Evolutionary conservation across 1,139 yeast genomes (phyloP), one percentile per base, ranked within the genome.

Genomic region (Blastobotrys aristatus): DNA sequence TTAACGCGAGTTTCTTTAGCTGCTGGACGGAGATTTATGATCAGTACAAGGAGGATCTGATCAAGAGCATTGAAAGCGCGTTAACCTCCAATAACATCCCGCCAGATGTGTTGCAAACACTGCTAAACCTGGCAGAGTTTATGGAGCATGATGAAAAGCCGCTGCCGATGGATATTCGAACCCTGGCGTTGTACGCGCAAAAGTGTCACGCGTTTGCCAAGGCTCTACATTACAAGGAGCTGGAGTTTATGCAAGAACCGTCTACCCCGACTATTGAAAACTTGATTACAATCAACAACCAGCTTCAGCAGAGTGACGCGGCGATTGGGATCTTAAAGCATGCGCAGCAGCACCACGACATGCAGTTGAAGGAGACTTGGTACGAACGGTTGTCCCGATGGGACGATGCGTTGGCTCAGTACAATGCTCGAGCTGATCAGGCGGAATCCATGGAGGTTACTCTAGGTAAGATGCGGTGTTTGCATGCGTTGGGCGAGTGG

Each of bases 401-500:
- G 99, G 97, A 92, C 56, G 98, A 94, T 67, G 99, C 99, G 0
- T 71, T 92, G 54, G 77, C 79, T 47, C 97, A 97, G 0, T 94
- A 94, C 62, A 84, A 82, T 55, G 85, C 82, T 57, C 72, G 92
- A 62, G 84, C 79, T 52, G 65, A 74, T 5, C 72, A 68, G 43
- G 78, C 74, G 50, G 68, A 72, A 22, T 65, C 73, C 8, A 67
- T 75, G 57, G 97, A 92, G 55, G 83, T 89, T 2, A 84, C 92
- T 1, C 82, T 92, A 90, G 99, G 99, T 69, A 89, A 90, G 62
- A 89, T 94, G 97, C 78, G 97, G 66, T 90, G 97, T 68, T 72
- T 90, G 53, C 97, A 92, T 69, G 99, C 99, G 0, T 71, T 94
- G 27, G 98, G 98, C 44, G 97, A 92, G 67, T 94, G 98, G 98